Conservation (phyloP, 2,329 filamentous ascomycete species). For the Neonectria hederae region DNA sequence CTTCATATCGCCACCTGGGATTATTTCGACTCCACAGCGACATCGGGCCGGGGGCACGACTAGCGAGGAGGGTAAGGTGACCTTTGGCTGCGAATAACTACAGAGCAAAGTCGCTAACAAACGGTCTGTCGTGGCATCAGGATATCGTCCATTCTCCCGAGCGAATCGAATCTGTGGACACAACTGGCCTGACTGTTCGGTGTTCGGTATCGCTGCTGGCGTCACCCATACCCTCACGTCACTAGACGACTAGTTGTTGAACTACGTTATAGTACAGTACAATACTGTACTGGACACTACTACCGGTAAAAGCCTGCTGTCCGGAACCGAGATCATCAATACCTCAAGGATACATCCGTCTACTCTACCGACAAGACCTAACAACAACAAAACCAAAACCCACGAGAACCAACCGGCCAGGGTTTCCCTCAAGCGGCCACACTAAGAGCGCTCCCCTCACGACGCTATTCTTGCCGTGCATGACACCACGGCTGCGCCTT, state of each 20-base stretch:
- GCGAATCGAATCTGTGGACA: not conserved
- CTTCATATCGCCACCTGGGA: conserved; percentile 1
- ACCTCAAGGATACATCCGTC: not conserved
- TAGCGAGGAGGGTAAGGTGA: conserved; percentile 23
- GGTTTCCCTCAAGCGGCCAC: not conserved
- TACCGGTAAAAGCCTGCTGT: not conserved
- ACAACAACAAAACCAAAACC: conserved; percentile 5
- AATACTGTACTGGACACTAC: not conserved
- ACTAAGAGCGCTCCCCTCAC: conserved; percentile 18
- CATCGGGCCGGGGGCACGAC: conserved; percentile 16
- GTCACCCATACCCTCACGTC: not conserved
- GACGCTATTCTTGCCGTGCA: conserved; percentile 39
- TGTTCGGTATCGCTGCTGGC: not conserved
- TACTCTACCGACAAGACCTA: not conserved
- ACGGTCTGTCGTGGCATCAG: conserved; percentile 9
- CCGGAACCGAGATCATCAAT: not conserved
- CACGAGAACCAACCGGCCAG: not conserved
- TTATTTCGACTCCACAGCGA: conserved; percentile 13
- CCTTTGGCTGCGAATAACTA: not conserved
- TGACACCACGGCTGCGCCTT: conserved; percentile 38
- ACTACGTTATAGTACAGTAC: too few relatives aligned
- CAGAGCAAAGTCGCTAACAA: not conserved
- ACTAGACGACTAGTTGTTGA: not conserved
- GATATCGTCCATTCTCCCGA: not conserved
- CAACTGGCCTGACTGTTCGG: not conserved